Conservation (phyloP, 805 yeast species). For the Zygosaccharomyces bisporus region DNA sequence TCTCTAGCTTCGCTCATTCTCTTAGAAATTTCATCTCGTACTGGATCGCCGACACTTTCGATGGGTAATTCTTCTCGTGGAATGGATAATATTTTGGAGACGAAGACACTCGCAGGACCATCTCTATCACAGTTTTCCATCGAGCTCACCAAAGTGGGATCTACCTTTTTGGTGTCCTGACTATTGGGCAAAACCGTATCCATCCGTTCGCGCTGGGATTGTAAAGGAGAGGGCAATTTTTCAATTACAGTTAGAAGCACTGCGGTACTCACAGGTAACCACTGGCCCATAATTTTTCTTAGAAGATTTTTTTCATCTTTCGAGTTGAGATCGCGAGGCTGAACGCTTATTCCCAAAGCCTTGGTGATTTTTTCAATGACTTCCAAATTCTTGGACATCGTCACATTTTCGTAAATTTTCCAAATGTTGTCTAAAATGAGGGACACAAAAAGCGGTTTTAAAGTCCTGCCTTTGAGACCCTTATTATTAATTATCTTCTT, state of each 20-base stretch:
- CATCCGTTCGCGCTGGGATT: constrained; percentile 70
- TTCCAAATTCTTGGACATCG: constrained; percentile 61
- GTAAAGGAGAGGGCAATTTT: constrained; percentile 75
- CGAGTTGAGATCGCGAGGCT: constrained; percentile 73
- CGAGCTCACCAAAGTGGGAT: constrained; percentile 46
- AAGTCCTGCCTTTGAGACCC: constrained; percentile 53
- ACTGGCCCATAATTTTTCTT: constrained; percentile 73
- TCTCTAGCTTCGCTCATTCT: constrained; percentile 61
- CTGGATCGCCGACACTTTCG: constrained; percentile 40
- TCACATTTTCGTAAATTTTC: constrained; percentile 77
- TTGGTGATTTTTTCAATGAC: constrained; percentile 69
- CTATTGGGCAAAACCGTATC: constrained; percentile 61
- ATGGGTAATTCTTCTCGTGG: constrained; percentile 78
- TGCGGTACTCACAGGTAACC: constrained; percentile 91
- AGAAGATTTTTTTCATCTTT: constrained; percentile 67
- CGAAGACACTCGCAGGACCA: constrained; percentile 70
- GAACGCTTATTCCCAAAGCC: constrained; percentile 62
- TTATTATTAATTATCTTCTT: constrained; percentile 73
- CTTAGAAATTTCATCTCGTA: constrained; percentile 58
- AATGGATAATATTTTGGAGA: constrained; percentile 83
- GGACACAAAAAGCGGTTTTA: constrained; percentile 83
- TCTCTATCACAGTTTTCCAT: constrained; percentile 65
- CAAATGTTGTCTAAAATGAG: constrained; percentile 86
- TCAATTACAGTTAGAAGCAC: constrained; percentile 80
- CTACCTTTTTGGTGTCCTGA: constrained; percentile 37